Percentiles rank a stretch among this genome's conserved stretches.
phyloP scores from a whole-genome alignment of 1,284 basidiomycete species.

The Ganoderma leucocontextum region DNA sequence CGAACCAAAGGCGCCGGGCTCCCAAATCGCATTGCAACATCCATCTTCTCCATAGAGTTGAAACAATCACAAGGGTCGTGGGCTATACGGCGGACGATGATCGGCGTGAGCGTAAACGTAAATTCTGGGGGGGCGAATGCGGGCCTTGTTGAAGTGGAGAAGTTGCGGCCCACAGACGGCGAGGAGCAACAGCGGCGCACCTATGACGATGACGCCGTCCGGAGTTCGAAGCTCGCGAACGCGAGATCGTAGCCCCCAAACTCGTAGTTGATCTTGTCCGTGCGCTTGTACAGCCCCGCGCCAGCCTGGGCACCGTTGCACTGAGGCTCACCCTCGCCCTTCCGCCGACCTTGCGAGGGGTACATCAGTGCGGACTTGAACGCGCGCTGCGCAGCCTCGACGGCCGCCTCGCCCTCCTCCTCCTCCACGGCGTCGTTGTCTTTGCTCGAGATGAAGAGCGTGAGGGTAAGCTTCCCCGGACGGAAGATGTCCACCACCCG shows the following conservation, averaged over 20 bases:
- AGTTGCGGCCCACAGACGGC: constrained; percentile 3
- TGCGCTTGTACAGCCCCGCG: constrained; percentile 67
- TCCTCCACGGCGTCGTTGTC: constrained; percentile 59
- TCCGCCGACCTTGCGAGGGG: constrained; percentile 25
- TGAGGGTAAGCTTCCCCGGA: constrained; percentile 88
- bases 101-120: constrained; percentile 10
- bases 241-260: constrained; percentile 96
- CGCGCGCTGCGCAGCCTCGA: constrained; percentile 74
- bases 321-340: constrained; percentile 4
- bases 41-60: constrained; percentile 6
- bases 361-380: constrained; percentile 67
- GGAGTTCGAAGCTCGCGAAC: constrained; percentile 86
- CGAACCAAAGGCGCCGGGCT: not conserved
- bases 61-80: constrained; percentile 11
- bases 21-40: not conserved
- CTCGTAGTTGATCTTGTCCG: constrained; percentile 98
- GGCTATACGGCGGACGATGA: constrained; percentile 20
- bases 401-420: constrained; percentile 58
- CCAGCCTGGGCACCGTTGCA: constrained; percentile 15
- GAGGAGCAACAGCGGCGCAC: not conserved
- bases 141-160: not conserved
- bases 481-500: constrained; percentile 94
- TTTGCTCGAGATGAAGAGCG: constrained; percentile 88
- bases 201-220: constrained; percentile 24
- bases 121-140: not conserved